Percentiles rank a stretch among this genome's conserved stretches.
These are phyloP conservation scores for Murraya koenigii DNA, from an alignment of 345 rosid species.

Conservation along the genomic window DNA sequence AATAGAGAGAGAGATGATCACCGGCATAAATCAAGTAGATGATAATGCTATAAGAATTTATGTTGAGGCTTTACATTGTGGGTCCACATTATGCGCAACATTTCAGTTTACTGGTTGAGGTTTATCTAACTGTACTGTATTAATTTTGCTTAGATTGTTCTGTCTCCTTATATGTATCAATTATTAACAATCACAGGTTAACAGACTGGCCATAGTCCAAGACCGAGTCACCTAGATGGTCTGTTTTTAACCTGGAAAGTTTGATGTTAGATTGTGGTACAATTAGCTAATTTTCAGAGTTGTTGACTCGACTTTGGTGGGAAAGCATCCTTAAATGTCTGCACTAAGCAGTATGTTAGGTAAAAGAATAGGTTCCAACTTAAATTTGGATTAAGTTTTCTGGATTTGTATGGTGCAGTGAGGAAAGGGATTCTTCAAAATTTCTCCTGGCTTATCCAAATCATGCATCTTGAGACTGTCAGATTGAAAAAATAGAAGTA, in stretches of 20 bases:
- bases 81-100: neutral
- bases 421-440: too few species aligned
- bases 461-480: too few species aligned
- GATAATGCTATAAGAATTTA: neutral
- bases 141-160: neutral
- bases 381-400: neutral
- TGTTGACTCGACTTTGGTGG: neutral
- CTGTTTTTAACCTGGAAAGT: neutral
- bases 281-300: neutral
- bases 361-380: neutral
- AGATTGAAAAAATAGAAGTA: too few species aligned
- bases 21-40: slow-evolving; percentile 25
- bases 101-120: neutral
- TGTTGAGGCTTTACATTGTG: neutral
- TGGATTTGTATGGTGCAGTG: too few species aligned
- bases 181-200: neutral
- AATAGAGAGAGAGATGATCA: slow-evolving; percentile 31
- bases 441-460: too few species aligned
- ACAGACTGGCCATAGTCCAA: neutral
- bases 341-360: neutral
- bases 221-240: neutral
- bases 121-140: neutral
- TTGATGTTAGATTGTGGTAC: neutral
- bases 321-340: neutral
- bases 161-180: neutral